phyloP scores from a whole-genome alignment of 2,329 filamentous ascomycete genomes.

The Xylariaceae sp. region DNA sequence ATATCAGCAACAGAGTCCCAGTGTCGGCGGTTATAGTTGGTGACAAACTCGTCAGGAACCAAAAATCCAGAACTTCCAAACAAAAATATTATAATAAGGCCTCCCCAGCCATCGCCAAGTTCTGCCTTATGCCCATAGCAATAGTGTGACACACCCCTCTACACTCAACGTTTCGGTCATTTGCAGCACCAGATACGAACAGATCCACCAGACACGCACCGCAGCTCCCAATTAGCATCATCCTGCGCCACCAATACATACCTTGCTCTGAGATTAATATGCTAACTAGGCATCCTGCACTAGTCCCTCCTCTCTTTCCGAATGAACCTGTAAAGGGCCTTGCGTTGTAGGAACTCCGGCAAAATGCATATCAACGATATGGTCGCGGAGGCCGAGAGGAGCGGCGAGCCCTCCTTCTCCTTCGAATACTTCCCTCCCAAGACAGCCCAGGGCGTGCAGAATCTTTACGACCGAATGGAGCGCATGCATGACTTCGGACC shows the following conservation, averaged over 20 bases:
- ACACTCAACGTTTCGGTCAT: not conserved
- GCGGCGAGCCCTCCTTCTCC: slow-evolving; percentile 83
- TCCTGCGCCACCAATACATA: slow-evolving; percentile 1
- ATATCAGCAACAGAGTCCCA: not conserved
- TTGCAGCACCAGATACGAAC: not conserved
- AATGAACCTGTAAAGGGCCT: slow-evolving; percentile 4
- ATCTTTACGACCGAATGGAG: slow-evolving; percentile 98
- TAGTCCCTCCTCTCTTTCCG: not conserved
- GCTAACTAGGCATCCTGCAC: slow-evolving; percentile 8
- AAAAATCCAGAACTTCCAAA: slow-evolving; percentile 1
- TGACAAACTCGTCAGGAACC: not conserved
- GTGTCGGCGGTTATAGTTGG: not conserved
- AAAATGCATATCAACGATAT: slow-evolving; percentile 95
- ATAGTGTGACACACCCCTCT: slow-evolving; percentile 11
- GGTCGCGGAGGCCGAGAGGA: slow-evolving; percentile 73
- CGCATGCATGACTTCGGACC: slow-evolving; percentile 94
- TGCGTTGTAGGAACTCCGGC: slow-evolving; percentile 22
- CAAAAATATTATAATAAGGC: not conserved
- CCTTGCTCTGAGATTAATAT: not conserved
- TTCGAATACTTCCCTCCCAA: slow-evolving; percentile 99
- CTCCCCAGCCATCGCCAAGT: slow-evolving; percentile 1
- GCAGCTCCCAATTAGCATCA: not conserved
- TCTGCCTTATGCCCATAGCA: slow-evolving; percentile 7
- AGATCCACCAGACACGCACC: not conserved
- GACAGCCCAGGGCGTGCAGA: slow-evolving; percentile 95